Percentiles rank a stretch among this genome's conserved stretches.
Conservation (phyloP, 176 grass and related monocot species). For the Musa troglodytarum region DNA sequence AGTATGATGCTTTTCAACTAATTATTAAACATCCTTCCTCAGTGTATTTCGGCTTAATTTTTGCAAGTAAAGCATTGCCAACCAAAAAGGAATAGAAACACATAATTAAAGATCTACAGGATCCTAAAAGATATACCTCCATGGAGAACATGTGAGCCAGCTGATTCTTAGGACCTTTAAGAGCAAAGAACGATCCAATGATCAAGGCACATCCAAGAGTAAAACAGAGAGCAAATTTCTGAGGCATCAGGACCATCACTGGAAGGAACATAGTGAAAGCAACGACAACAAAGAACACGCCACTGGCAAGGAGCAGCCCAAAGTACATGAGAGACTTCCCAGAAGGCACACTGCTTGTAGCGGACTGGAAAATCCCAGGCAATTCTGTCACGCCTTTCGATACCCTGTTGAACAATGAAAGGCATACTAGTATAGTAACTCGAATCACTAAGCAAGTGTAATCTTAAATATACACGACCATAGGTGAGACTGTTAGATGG, state of each 20-base stretch:
- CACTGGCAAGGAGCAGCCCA: conserved; percentile 77
- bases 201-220: conserved; percentile 86
- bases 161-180: conserved; percentile 74
- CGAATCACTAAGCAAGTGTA: neutral
- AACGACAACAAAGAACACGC: conserved; percentile 89
- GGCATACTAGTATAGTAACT: neutral
- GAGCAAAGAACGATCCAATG: conserved; percentile 88
- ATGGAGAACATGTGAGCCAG: conserved; percentile 88
- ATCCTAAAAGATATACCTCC: conserved; percentile 43
- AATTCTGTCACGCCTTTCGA: conserved; percentile 80
- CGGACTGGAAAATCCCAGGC: conserved; percentile 84
- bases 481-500: too few species aligned
- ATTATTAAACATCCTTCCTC: neutral
- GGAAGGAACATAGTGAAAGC: conserved; percentile 88
- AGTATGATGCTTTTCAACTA: neutral
- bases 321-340: conserved; percentile 95
- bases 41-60: neutral
- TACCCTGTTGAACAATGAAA: conserved; percentile 30
- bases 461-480: neutral
- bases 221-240: conserved; percentile 95
- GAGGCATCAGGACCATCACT: conserved; percentile 88
- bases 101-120: neutral
- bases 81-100: neutral
- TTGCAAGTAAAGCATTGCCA: neutral
- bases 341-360: conserved; percentile 74